Base-by-base conservation (phyloP, 352 stramenopile species). In the Halophytophthora polymorphica region DNA sequence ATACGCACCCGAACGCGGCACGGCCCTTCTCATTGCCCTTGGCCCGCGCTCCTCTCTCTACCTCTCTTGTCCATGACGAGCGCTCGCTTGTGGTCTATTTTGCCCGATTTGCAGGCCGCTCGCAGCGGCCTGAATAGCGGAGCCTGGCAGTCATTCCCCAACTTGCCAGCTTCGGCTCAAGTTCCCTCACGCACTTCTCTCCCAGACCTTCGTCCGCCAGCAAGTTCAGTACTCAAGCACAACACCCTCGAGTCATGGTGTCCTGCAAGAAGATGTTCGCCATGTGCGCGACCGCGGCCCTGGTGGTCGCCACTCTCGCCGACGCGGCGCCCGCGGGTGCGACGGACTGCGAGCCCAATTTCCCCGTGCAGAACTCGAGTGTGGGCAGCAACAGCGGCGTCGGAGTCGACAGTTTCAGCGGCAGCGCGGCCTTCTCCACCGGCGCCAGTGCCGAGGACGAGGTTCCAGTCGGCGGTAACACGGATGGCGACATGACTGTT, bases 211-310 rank as follows among this genome's bases (percentile, higher is more conserved):
- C 59, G 29, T 33, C 31, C 35, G 51, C 39, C 37, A 39, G 36
- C 51, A 28, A 33, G 35, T 28, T 60, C 51, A 35, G 36, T 2
- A 36, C 19, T n/a, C 17, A 35, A 58, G 22, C 25, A 42, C 47
- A 25, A 38, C 43, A 18, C 36, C 37, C 34, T n/a, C 47, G 14
- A 29, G 53, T 37, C 34, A 69, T 69, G 61, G 40, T 69, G 17
- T 61, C 61, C 45, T 65, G 55, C 61, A 57, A 61, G 23, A 69
- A 69, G 38, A 58, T 65, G 55, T 47, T 65, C 46, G 46, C 56
- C 13, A 13, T 61, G 31, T 69, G 61, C 50, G 61, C 61, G 1
- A 69, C 61, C 2, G 61, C 61, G 18, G 56, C 46, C 18, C 28
- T 65, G 46, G 31, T 69, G 45, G 51, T 69, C 45, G 54, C 60